Evolutionary conservation across 257 asterid genomes (phyloP).

Genomic region (Thymus mandschuricus): DNA sequence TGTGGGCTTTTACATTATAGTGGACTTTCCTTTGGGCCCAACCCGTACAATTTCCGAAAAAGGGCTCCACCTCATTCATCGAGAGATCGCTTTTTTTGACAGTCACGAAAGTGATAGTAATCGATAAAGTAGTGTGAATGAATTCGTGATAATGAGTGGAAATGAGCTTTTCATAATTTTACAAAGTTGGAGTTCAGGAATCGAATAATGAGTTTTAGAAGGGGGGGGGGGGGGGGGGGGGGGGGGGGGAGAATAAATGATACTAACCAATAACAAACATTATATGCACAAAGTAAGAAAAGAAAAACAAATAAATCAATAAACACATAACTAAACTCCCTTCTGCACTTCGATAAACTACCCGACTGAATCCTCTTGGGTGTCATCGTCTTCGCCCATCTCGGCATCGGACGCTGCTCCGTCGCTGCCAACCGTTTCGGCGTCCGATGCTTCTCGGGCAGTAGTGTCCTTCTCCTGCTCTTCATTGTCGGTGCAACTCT

Average conservation of each 20-base stretch:
- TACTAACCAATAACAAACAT: neutral
- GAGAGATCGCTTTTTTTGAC: too few relatives aligned
- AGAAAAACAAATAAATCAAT: neutral
- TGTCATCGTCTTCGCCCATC: conserved; percentile 69
- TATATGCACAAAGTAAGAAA: conserved; percentile 22
- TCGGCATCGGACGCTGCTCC: conserved; percentile 41
- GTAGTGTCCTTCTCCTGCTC: conserved; percentile 28
- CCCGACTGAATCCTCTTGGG: conserved; percentile 59
- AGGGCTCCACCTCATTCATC: neutral
- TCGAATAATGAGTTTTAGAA: neutral
- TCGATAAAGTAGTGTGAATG: too few relatives aligned
- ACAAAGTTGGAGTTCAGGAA: neutral
- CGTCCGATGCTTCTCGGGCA: conserved; percentile 54
- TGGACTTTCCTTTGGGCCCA: neutral
- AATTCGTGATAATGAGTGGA: neutral
- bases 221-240: neutral
- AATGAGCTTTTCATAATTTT: neutral
- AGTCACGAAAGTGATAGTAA: too few relatives aligned
- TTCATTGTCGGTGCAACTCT: conserved; percentile 50
- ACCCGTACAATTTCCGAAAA: neutral
- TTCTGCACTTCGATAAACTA: conserved; percentile 16
- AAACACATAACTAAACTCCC: neutral
- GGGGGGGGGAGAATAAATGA: neutral
- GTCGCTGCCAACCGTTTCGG: conserved; percentile 53
- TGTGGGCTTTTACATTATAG: neutral